A percentile compares a stretch with the other conserved stretches of the same genome.
Evolutionary conservation across 345 rosid genomes (phyloP).

Genomic region (Clausena lansium): DNA sequence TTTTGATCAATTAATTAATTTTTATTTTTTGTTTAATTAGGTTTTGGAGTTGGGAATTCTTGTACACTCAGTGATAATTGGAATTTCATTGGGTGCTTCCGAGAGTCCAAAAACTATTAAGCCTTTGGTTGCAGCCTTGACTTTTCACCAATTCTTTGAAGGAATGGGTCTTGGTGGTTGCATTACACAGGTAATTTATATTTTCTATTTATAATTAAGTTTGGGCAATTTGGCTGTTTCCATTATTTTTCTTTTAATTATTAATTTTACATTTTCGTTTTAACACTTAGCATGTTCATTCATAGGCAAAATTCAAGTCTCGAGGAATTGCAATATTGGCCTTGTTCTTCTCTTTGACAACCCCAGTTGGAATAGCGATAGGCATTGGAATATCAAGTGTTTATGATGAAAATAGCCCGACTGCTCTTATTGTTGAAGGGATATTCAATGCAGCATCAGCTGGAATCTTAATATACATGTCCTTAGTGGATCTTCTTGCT

Average conservation of each 20-base stretch:
- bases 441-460: conserved; percentile 60
- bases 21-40: background rate
- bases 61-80: conserved; percentile 69
- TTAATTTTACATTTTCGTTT: background rate
- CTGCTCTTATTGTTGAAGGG: conserved; percentile 52
- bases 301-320: conserved; percentile 39
- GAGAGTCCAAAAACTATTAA: conserved; percentile 48
- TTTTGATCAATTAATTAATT: background rate
- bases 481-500: conserved; percentile 67
- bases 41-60: conserved; percentile 73
- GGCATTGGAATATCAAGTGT: conserved; percentile 44
- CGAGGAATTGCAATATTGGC: conserved; percentile 39
- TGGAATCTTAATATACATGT: conserved; percentile 72
- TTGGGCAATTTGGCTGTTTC: too few species aligned
- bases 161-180: conserved; percentile 81
- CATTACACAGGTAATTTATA: conserved; percentile 43
- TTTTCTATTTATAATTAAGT: background rate
- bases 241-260: background rate
- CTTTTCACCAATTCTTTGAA: conserved; percentile 78
- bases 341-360: conserved; percentile 54
- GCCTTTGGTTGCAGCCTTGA: conserved; percentile 57
- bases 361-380: conserved; percentile 59
- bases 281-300: background rate
- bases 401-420: conserved; percentile 52
- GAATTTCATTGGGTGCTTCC: conserved; percentile 62